phyloP scores from a whole-genome alignment of 2,329 filamentous ascomycete genomes.

The Boeremia exigua region DNA sequence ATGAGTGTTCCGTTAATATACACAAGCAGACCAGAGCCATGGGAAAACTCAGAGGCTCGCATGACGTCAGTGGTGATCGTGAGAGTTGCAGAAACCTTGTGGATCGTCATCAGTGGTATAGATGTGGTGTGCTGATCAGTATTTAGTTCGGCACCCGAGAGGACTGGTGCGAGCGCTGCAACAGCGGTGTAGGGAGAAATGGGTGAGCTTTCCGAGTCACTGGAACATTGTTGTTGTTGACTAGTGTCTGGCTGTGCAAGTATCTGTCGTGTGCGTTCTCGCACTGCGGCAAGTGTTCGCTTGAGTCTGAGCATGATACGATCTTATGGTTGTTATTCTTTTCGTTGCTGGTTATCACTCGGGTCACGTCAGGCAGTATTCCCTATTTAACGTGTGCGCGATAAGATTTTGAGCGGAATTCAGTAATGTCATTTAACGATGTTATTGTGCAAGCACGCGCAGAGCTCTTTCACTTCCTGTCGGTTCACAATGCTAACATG shows the following conservation, averaged over 20 bases:
- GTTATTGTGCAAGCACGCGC: not conserved
- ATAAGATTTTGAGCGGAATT: not conserved
- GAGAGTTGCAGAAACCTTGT: not conserved
- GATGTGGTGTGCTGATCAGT: not conserved
- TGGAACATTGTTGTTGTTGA: not conserved
- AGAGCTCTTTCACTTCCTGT: not conserved
- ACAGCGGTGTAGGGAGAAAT: not conserved
- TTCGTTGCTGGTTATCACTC: not conserved
- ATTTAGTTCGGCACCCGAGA: not conserved
- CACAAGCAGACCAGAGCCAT: conserved; percentile 3
- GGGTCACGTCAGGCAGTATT: not conserved
- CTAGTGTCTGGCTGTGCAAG: not conserved
- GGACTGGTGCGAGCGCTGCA: not conserved
- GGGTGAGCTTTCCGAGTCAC: not conserved
- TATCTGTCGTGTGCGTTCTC: not conserved
- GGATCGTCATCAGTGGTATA: not conserved
- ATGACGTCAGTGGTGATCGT: not conserved
- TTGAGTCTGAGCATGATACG: not conserved
- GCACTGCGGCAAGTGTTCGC: not conserved
- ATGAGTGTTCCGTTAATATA: conserved; percentile 2
- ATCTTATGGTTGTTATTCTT: not conserved
- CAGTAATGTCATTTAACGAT: not conserved
- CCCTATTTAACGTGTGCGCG: not conserved
- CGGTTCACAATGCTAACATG: not conserved
- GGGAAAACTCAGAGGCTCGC: not conserved